These are phyloP conservation scores for Clonostachys chloroleuca DNA, from an alignment of 2,329 filamentous ascomycete genomes.

Conservation along the genomic window DNA sequence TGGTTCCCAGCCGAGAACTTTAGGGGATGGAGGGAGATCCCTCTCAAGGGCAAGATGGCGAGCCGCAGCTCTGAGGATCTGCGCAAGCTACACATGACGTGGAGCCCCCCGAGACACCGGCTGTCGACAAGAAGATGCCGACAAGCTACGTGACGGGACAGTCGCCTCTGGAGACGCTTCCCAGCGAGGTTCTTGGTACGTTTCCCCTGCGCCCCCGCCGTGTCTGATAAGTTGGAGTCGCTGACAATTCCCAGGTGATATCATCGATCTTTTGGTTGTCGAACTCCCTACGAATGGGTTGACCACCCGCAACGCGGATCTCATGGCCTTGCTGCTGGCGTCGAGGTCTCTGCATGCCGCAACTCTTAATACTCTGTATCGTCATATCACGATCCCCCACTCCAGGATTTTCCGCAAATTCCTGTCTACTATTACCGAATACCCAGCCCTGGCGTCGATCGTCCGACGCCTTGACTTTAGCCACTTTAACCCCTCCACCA, in stretches of 20 bases:
- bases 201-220: conserved; percentile 6
- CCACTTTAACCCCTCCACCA: conserved; percentile 76
- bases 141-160: conserved; percentile 32
- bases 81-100: conserved; percentile 49
- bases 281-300: conserved; percentile 71
- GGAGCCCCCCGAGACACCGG: conserved; percentile 32
- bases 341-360: conserved; percentile 70
- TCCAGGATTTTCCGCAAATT: conserved; percentile 82
- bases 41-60: conserved; percentile 51
- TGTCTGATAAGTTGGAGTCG: background rate
- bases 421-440: conserved; percentile 60
- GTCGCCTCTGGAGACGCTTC: conserved; percentile 62
- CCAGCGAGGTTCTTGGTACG: conserved; percentile 68
- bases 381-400: conserved; percentile 77
- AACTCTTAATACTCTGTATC: conserved; percentile 71
- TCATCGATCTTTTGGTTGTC: conserved; percentile 69
- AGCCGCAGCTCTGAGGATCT: conserved; percentile 60
- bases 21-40: conserved; percentile 59
- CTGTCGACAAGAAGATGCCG: conserved; percentile 21
- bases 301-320: conserved; percentile 71
- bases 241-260: conserved; percentile 47
- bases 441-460: conserved; percentile 67
- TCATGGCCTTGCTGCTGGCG: conserved; percentile 72
- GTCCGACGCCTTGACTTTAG: conserved; percentile 80
- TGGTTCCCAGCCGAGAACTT: conserved; percentile 56